A percentile compares a stretch with the other conserved stretches of the same genome.
These are phyloP conservation scores for Fusarium decemcellulare DNA, from an alignment of 2,329 filamentous ascomycete genomes.

Conservation along the genomic window DNA sequence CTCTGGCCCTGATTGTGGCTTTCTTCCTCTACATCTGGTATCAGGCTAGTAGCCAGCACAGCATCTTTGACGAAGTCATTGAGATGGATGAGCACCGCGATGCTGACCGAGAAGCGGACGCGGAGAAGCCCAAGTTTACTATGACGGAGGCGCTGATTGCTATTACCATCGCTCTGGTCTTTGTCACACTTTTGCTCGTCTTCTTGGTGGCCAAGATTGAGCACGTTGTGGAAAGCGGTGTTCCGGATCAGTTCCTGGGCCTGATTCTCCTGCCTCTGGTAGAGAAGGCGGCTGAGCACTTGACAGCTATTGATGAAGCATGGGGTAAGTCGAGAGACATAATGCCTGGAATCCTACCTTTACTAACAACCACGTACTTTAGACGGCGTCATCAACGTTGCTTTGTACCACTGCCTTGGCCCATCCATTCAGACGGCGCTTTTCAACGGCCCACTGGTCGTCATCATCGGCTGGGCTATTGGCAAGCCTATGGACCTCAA, in stretches of 20 bases:
- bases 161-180: constrained; percentile 67
- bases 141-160: constrained; percentile 75
- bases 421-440: constrained; percentile 83
- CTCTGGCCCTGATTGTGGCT: constrained; percentile 72
- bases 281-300: constrained; percentile 79
- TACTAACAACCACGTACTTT: background rate
- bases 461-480: constrained; percentile 79
- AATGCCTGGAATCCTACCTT: fast-evolving
- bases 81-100: constrained; percentile 65
- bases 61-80: constrained; percentile 72
- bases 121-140: constrained; percentile 74
- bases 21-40: constrained; percentile 72
- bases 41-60: constrained; percentile 75
- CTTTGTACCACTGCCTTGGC: constrained; percentile 79
- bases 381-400: constrained; percentile 77
- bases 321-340: constrained; percentile 56
- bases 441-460: constrained; percentile 80
- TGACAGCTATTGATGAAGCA: constrained; percentile 79
- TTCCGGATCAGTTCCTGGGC: constrained; percentile 57
- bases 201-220: constrained; percentile 78
- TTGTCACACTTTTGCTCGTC: constrained; percentile 76
- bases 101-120: constrained; percentile 69
- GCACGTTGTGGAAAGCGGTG: constrained; percentile 55
- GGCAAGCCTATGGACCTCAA: constrained; percentile 76
- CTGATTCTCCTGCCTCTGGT: constrained; percentile 77